Percentiles rank a stretch among this genome's conserved stretches.
Evolutionary conservation across 2,329 filamentous ascomycete species (phyloP).

Genomic region (Fusarium sp.): DNA sequence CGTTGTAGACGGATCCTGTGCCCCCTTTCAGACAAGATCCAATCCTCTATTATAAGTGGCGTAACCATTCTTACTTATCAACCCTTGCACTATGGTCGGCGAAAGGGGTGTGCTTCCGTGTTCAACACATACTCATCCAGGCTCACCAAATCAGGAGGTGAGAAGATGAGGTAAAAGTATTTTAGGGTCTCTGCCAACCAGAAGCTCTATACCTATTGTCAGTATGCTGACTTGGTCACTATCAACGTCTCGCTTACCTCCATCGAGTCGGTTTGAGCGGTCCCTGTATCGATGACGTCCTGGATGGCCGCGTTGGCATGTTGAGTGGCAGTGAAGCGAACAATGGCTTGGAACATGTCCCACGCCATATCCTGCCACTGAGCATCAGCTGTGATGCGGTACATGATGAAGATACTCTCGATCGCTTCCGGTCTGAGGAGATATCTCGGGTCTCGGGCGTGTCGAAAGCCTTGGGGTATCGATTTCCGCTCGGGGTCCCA

Average conservation of each 20-base stretch:
- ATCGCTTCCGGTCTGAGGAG: slow-evolving; percentile 61
- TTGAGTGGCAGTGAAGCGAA: slow-evolving; percentile 55
- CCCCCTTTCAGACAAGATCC: too few relatives aligned
- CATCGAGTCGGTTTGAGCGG: slow-evolving; percentile 64
- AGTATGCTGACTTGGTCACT: background rate
- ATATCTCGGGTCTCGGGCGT: slow-evolving; percentile 33
- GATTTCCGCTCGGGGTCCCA: slow-evolving; percentile 31
- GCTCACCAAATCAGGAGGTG: slow-evolving; percentile 63
- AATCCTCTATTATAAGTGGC: too few relatives aligned
- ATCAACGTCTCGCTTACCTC: slow-evolving; percentile 54
- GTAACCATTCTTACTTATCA: too few relatives aligned
- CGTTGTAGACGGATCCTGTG: too few relatives aligned
- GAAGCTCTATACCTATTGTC: slow-evolving; percentile 59
- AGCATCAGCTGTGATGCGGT: slow-evolving; percentile 53
- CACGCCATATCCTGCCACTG: slow-evolving; percentile 57
- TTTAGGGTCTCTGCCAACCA: slow-evolving; percentile 79
- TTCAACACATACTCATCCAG: slow-evolving; percentile 72
- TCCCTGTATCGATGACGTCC: slow-evolving; percentile 50
- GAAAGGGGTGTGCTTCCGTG: slow-evolving; percentile 60
- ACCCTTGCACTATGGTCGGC: slow-evolving; percentile 23
- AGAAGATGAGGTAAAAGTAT: slow-evolving; percentile 77
- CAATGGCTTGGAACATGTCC: slow-evolving; percentile 60
- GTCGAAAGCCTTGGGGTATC: too few relatives aligned
- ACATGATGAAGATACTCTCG: slow-evolving; percentile 59
- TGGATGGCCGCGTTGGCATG: slow-evolving; percentile 56